Conservation (phyloP, 2,329 filamentous ascomycete genomes). For the Arachnomyces sp. region DNA sequence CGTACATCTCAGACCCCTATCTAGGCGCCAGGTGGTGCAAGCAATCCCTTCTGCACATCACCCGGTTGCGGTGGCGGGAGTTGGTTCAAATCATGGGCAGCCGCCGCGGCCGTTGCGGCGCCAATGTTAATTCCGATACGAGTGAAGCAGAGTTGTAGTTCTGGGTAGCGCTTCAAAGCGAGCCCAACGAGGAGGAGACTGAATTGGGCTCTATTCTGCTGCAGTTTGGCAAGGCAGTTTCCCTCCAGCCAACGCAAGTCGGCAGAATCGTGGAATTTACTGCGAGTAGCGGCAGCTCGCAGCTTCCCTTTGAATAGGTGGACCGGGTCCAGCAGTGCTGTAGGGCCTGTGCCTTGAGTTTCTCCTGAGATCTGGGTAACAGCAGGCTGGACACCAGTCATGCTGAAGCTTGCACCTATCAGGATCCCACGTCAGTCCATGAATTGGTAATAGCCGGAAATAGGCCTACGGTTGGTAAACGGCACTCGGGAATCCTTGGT, state of each 20-base stretch:
- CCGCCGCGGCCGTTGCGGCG: neutral
- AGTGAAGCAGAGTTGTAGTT: too few species aligned
- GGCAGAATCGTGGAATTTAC: constrained; percentile 16
- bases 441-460: too few species aligned
- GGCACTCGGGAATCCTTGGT: too few species aligned
- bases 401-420: constrained; percentile 7
- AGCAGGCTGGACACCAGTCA: constrained; percentile 7
- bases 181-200: constrained; percentile 4
- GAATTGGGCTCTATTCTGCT: constrained; percentile 4
- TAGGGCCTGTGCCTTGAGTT: constrained; percentile 10
- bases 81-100: neutral
- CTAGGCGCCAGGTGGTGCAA: neutral
- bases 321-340: constrained; percentile 17
- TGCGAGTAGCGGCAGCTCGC: constrained; percentile 15
- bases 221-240: constrained; percentile 1
- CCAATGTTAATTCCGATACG: too few species aligned
- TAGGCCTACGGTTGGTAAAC: too few species aligned
- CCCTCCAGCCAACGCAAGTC: too few species aligned
- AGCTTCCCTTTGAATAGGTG: constrained; percentile 20
- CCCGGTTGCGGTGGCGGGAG: neutral
- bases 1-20: too few species aligned
- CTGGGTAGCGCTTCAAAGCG: neutral
- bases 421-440: neutral
- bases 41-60: neutral
- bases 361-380: constrained; percentile 8